Conservation (phyloP, 1,139 yeast species). For the Candida labiduridarum region DNA sequence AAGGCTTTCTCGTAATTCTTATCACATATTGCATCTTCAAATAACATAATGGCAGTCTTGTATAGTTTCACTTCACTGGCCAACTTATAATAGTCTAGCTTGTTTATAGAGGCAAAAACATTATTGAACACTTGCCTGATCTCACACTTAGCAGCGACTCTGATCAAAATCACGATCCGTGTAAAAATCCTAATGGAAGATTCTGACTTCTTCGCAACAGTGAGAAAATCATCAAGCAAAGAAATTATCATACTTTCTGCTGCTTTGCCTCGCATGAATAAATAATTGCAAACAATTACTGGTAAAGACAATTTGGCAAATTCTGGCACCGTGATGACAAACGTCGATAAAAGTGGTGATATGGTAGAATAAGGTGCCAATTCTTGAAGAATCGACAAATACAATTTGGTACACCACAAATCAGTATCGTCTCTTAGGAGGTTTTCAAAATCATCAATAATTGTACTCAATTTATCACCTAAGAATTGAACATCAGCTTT, state of each 20-base stretch:
- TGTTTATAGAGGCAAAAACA: slow-evolving; percentile 38
- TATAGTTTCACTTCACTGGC: slow-evolving; percentile 40
- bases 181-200: slow-evolving; percentile 33
- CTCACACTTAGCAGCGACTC: slow-evolving; percentile 42
- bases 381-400: slow-evolving; percentile 38
- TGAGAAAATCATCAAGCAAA: slow-evolving; percentile 17
- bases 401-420: slow-evolving; percentile 34
- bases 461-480: slow-evolving; percentile 17
- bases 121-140: slow-evolving; percentile 31
- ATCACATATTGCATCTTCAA: slow-evolving; percentile 47
- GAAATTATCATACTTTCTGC: slow-evolving; percentile 15
- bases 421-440: slow-evolving; percentile 15
- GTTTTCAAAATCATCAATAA: slow-evolving; percentile 16
- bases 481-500: slow-evolving; percentile 21
- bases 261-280: slow-evolving; percentile 18
- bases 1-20: slow-evolving; percentile 3
- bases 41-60: slow-evolving; percentile 53
- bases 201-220: slow-evolving; percentile 11
- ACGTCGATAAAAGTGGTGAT: slow-evolving; percentile 27
- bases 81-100: slow-evolving; percentile 29
- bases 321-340: slow-evolving; percentile 24
- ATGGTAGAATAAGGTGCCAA: slow-evolving; percentile 24
- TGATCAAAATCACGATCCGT: slow-evolving; percentile 41
- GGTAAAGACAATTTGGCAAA: slow-evolving; percentile 30
- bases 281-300: slow-evolving; percentile 24